Conservation (phyloP, 2,329 filamentous ascomycete species). For the Penicillium sp. region DNA sequence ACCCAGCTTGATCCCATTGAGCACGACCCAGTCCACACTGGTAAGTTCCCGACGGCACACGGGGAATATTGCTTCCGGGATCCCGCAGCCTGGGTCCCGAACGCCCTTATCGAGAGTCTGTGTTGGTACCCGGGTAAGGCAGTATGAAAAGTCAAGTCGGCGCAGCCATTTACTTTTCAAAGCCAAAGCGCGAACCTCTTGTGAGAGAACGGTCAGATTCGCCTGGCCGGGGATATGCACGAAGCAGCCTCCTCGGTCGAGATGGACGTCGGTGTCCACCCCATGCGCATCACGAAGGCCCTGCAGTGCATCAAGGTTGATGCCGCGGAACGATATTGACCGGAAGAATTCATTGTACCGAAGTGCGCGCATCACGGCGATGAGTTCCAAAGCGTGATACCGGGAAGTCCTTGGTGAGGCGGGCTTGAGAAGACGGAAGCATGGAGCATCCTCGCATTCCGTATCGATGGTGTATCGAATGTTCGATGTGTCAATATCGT, state of each 20-base stretch:
- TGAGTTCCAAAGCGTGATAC: slow-evolving; percentile 61
- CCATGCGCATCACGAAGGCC: slow-evolving; percentile 58
- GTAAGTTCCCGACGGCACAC: slow-evolving; percentile 64
- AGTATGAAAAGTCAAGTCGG: slow-evolving; percentile 62
- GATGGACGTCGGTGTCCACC: slow-evolving; percentile 58
- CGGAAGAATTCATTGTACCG: slow-evolving; percentile 68
- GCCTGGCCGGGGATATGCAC: slow-evolving; percentile 53
- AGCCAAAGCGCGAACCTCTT: slow-evolving; percentile 65
- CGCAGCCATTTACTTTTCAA: slow-evolving; percentile 62
- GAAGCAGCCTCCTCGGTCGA: slow-evolving; percentile 56
- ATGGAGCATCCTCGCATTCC: slow-evolving; percentile 62
- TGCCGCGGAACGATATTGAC: slow-evolving; percentile 63
- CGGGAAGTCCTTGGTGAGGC: slow-evolving; percentile 46
- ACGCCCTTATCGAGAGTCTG: slow-evolving; percentile 48
- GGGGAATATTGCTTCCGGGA: slow-evolving; percentile 66
- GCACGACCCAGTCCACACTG: slow-evolving; percentile 66
- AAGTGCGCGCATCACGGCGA: slow-evolving; percentile 65
- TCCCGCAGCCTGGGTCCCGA: slow-evolving; percentile 63
- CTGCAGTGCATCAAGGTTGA: slow-evolving; percentile 63
- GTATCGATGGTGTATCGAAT: slow-evolving; percentile 62
- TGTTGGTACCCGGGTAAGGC: slow-evolving; percentile 55
- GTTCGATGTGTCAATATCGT: slow-evolving; percentile 63
- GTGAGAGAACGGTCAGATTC: slow-evolving; percentile 58
- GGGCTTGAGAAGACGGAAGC: slow-evolving; percentile 61
- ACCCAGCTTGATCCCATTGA: slow-evolving; percentile 66